Evolutionary conservation across 129 eudicot genomes (phyloP).

Genomic region (Sambucus nigra): DNA sequence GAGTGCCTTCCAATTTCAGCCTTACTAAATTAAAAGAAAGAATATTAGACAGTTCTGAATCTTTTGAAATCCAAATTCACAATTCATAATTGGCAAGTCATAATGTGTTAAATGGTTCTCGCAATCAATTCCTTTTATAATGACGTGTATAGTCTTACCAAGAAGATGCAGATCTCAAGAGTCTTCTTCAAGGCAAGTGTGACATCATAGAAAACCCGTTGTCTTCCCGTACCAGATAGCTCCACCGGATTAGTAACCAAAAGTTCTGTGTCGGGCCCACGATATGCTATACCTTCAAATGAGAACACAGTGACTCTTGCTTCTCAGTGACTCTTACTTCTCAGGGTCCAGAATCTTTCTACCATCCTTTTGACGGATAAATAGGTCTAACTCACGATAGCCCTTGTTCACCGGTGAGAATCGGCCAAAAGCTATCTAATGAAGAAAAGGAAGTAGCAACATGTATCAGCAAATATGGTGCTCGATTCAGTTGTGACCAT

Average conservation of each 20-base stretch:
- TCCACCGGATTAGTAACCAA: slow-evolving; percentile 78
- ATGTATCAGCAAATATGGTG: background rate
- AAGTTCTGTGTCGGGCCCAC: slow-evolving; percentile 72
- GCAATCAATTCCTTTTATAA: background rate
- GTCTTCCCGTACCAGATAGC: slow-evolving; percentile 61
- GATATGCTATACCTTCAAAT: slow-evolving; percentile 43
- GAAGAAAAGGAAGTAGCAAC: background rate
- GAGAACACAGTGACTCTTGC: slow-evolving; percentile 33
- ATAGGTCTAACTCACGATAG: slow-evolving; percentile 49
- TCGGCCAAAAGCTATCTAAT: slow-evolving; percentile 61
- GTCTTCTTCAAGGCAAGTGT: slow-evolving; percentile 53
- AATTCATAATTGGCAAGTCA: background rate
- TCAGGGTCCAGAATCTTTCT: slow-evolving; percentile 45
- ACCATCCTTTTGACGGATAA: slow-evolving; percentile 51
- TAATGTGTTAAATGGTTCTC: background rate
- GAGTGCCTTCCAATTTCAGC: slow-evolving; percentile 68
- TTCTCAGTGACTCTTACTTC: slow-evolving; percentile 30
- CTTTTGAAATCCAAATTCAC: background rate
- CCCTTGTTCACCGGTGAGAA: slow-evolving; percentile 48
- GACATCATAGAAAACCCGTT: slow-evolving; percentile 56
- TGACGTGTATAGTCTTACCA: slow-evolving; percentile 31
- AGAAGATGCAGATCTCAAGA: slow-evolving; percentile 56
- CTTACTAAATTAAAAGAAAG: slow-evolving; percentile 11
- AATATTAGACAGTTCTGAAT: background rate
- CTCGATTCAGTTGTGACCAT: too few species aligned